These are phyloP conservation scores for Bjerkandera adusta DNA, from an alignment of 1,284 basidiomycete species.

Conservation along the genomic window DNA sequence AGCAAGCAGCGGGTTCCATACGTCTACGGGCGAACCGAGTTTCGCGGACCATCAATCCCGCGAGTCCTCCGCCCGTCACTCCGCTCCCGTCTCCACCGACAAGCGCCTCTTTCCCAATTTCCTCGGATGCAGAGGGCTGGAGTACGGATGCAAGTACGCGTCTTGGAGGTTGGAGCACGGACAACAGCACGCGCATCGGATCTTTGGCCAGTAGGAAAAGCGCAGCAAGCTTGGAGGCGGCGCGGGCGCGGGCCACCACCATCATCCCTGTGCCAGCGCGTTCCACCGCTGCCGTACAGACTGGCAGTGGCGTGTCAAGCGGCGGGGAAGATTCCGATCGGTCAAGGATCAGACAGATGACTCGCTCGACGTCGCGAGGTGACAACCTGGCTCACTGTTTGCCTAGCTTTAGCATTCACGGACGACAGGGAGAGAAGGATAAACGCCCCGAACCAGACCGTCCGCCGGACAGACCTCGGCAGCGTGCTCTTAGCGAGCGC, in stretches of 20 bases:
- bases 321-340: slow-evolving; percentile 1
- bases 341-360: too few relatives aligned
- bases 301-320: slow-evolving; percentile 5
- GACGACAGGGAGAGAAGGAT: too few relatives aligned
- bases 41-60: slow-evolving; percentile 6
- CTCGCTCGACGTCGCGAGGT: too few relatives aligned
- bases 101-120: slow-evolving; percentile 10
- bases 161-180: slow-evolving; percentile 16
- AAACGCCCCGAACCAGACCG: too few relatives aligned
- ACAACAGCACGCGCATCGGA: slow-evolving; percentile 15
- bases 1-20: slow-evolving; percentile 5
- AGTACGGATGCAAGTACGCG: slow-evolving; percentile 15
- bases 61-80: slow-evolving; percentile 12
- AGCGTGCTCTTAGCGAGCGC: too few relatives aligned
- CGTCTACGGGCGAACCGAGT: slow-evolving; percentile 4
- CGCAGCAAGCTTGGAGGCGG: background rate
- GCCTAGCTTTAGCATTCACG: too few relatives aligned
- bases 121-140: slow-evolving; percentile 14
- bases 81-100: slow-evolving; percentile 14
- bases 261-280: slow-evolving; percentile 1
- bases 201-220: slow-evolving; percentile 9
- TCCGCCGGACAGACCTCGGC: too few relatives aligned
- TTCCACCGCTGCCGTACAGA: too few relatives aligned
- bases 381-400: too few relatives aligned
- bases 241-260: slow-evolving; percentile 1